phyloP scores from a whole-genome alignment of 2,329 filamentous ascomycete genomes.

The Botrytis fabae region DNA sequence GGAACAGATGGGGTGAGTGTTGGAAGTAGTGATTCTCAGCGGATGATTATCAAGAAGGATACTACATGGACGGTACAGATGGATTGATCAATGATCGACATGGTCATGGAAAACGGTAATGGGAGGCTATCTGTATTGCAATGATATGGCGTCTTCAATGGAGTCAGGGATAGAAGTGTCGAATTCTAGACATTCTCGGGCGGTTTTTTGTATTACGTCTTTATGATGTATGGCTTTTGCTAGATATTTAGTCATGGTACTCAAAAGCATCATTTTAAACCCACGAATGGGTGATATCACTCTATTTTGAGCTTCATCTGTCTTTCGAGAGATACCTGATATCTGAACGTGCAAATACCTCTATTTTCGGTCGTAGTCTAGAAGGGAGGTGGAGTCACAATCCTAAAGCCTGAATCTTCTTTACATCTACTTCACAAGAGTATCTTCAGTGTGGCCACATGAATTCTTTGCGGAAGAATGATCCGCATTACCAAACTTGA shows the following conservation, averaged over 20 bases:
- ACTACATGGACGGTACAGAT: constrained; percentile 33
- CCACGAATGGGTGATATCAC: neutral
- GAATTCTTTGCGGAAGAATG: neutral
- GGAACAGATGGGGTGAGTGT: constrained; percentile 23
- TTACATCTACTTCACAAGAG: neutral
- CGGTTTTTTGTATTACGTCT: neutral
- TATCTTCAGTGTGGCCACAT: neutral
- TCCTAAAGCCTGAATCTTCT: neutral
- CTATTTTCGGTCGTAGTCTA: neutral
- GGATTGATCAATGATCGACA: constrained; percentile 26
- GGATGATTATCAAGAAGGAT: constrained; percentile 32
- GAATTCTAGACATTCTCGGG: neutral
- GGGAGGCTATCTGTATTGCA: neutral
- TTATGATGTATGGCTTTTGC: neutral
- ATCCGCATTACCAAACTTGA: neutral
- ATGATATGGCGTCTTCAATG: neutral
- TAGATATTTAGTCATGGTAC: neutral
- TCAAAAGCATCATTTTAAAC: neutral
- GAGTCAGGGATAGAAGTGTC: neutral
- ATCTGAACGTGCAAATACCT: neutral
- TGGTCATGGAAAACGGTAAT: neutral
- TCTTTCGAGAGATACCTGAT: too few relatives aligned
- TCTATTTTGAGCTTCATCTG: neutral
- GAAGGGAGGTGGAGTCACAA: neutral
- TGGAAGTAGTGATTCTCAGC: constrained; percentile 27